phyloP scores from a whole-genome alignment of 2,329 filamentous ascomycete species.

The Eutypa lata region DNA sequence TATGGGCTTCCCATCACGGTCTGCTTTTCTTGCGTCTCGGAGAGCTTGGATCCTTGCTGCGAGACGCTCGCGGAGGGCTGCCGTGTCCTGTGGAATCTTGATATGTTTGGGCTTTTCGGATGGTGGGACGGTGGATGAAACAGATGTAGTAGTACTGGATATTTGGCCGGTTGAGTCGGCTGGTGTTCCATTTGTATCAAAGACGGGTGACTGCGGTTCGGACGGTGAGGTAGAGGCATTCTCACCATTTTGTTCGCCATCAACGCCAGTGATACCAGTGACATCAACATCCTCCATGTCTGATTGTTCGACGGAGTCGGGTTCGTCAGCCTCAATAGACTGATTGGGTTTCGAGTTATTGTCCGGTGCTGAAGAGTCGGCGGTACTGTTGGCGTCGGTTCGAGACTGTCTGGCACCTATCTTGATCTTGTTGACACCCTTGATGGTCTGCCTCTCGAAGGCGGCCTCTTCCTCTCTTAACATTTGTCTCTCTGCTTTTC shows the following conservation, averaged over 20 bases:
- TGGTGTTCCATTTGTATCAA: slow-evolving; percentile 51
- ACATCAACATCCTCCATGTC: slow-evolving; percentile 44
- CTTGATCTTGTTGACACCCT: slow-evolving; percentile 34
- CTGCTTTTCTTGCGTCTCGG: slow-evolving; percentile 81
- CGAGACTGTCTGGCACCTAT: slow-evolving; percentile 28
- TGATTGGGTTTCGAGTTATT: slow-evolving; percentile 18
- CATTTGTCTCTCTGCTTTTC: slow-evolving; percentile 37
- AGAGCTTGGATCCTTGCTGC: slow-evolving; percentile 81
- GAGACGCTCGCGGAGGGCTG: slow-evolving; percentile 73
- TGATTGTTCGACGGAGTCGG: slow-evolving; percentile 17
- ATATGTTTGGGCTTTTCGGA: slow-evolving; percentile 63
- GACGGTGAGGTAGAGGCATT: slow-evolving; percentile 39
- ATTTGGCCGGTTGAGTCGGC: slow-evolving; percentile 40
- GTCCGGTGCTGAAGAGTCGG: slow-evolving; percentile 9
- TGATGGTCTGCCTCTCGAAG: slow-evolving; percentile 36
- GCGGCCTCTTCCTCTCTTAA: slow-evolving; percentile 36
- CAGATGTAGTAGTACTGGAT: slow-evolving; percentile 63
- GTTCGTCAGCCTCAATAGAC: slow-evolving; percentile 26
- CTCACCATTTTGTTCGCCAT: slow-evolving; percentile 33
- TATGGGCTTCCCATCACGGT: slow-evolving; percentile 79
- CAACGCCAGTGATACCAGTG: slow-evolving; percentile 45
- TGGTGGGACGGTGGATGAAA: slow-evolving; percentile 62
- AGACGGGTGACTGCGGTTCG: slow-evolving; percentile 56
- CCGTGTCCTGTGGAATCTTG: slow-evolving; percentile 67
- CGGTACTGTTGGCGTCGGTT: slow-evolving; percentile 12